Conservation (phyloP, 192 early-diverging fungal genomes). For the Neocallimastix lanati region DNA sequence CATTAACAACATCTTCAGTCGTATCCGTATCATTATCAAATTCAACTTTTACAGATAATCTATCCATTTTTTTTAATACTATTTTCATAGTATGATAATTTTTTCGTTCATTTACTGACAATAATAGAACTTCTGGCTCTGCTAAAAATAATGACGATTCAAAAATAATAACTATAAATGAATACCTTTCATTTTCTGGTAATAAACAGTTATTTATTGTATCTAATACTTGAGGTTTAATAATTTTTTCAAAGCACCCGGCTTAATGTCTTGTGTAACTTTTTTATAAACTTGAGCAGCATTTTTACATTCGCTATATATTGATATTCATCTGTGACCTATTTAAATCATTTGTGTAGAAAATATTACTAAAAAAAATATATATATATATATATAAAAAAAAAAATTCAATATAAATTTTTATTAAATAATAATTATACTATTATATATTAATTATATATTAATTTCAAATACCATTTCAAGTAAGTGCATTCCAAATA, state of each 20-base stretch:
- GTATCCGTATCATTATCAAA: slow-evolving; percentile 65
- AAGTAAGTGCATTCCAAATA: slow-evolving; percentile 66
- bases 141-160: slow-evolving; percentile 48
- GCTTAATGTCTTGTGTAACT: slow-evolving; percentile 37
- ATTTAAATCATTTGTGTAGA: slow-evolving; percentile 1
- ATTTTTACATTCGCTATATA: slow-evolving; percentile 69
- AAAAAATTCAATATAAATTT: too few species aligned
- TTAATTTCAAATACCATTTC: slow-evolving; percentile 36
- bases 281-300: slow-evolving; percentile 4
- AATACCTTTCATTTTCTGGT: slow-evolving; percentile 43
- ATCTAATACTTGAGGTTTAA: slow-evolving; percentile 39
- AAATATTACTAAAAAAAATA: too few species aligned
- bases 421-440: too few species aligned
- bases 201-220: slow-evolving; percentile 46
- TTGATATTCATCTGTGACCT: slow-evolving; percentile 68
- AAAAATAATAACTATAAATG: too few species aligned
- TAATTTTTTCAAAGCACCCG: slow-evolving; percentile 42
- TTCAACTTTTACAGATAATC: slow-evolving; percentile 62
- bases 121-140: slow-evolving; percentile 54
- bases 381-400: too few species aligned
- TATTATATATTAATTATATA: too few species aligned
- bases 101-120: slow-evolving; percentile 34
- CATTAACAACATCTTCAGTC: slow-evolving; percentile 57
- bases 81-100: slow-evolving; percentile 51
- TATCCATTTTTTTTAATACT: slow-evolving; percentile 57